Percentiles rank a stretch among this genome's conserved stretches.
Conservation (phyloP, 2,329 filamentous ascomycete genomes). For the Lachnellula subtilissima region DNA sequence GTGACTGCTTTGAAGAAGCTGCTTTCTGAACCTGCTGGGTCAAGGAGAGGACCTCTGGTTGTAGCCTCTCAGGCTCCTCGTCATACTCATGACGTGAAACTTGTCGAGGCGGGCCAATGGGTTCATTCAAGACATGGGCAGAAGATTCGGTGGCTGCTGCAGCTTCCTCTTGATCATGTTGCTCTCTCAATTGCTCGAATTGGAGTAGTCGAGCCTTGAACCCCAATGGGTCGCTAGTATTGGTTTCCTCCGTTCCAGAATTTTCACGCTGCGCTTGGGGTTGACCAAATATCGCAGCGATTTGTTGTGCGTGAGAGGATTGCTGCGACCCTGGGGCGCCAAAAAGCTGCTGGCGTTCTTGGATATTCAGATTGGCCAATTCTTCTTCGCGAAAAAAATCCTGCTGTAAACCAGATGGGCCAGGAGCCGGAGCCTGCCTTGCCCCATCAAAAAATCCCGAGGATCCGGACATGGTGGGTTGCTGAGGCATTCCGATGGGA, state of each 20-base stretch:
- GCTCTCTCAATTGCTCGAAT: constrained; percentile 74
- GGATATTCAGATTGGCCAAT: constrained; percentile 61
- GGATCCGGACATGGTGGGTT: constrained; percentile 43
- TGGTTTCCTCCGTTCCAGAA: constrained; percentile 55
- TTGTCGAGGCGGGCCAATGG: constrained; percentile 24
- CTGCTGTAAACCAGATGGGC: constrained; percentile 40
- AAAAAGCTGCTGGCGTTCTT: constrained; percentile 20
- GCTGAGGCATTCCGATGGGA: constrained; percentile 59
- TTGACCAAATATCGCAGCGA: constrained; percentile 28
- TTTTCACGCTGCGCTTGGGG: constrained; percentile 44
- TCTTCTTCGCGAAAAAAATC: constrained; percentile 68
- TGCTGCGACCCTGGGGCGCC: constrained; percentile 17
- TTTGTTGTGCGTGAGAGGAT: constrained; percentile 26
- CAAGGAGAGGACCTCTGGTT: constrained; percentile 56
- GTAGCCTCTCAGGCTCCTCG: constrained; percentile 33
- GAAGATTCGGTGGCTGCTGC: constrained; percentile 13
- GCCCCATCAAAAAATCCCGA: constrained; percentile 65
- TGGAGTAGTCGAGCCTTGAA: constrained; percentile 67
- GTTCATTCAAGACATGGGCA: constrained; percentile 31
- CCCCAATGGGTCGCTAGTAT: constrained; percentile 55
- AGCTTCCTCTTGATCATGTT: constrained; percentile 55
- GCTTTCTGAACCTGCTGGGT: constrained; percentile 84
- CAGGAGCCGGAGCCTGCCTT: constrained; percentile 38
- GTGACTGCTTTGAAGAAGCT: constrained; percentile 53
- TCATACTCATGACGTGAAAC: constrained; percentile 18